Conservation (phyloP, 2,329 filamentous ascomycete species). For the Fusarium beomiforme region DNA sequence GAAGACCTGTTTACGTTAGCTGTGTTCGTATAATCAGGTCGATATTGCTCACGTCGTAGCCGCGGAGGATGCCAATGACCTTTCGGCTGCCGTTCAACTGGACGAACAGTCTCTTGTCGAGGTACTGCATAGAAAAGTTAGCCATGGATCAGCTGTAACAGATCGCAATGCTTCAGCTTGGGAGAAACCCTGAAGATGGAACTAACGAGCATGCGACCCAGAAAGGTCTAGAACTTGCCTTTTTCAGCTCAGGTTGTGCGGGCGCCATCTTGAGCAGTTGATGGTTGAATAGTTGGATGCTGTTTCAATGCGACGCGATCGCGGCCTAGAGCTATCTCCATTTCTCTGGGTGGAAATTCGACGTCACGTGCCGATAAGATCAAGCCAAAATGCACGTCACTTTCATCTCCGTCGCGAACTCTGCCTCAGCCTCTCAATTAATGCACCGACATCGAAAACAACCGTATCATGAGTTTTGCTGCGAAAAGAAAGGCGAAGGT, state of each 20-base stretch:
- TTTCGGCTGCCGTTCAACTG: conserved; percentile 98
- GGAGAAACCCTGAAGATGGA: too few species aligned
- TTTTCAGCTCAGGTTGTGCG: conserved; percentile 98
- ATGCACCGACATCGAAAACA: conserved; percentile 16
- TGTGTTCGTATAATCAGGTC: too few species aligned
- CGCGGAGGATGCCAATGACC: conserved; percentile 91
- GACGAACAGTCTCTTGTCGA: conserved; percentile 98
- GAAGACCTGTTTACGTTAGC: conserved; percentile 75
- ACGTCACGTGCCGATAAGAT: conserved; percentile 63
- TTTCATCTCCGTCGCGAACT: conserved; percentile 22
- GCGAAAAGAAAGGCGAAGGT: conserved; percentile 77
- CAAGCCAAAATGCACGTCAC: conserved; percentile 37
- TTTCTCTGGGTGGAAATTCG: conserved; percentile 40
- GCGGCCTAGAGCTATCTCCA: conserved; percentile 36
- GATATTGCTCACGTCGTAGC: conserved; percentile 82
- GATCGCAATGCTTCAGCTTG: background rate
- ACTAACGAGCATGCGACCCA: background rate
- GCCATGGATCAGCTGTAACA: conserved; percentile 4
- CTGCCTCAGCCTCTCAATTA: background rate
- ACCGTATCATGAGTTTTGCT: conserved; percentile 62
- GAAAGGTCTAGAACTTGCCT: conserved; percentile 66
- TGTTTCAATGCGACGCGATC: conserved; percentile 44
- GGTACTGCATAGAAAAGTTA: conserved; percentile 73
- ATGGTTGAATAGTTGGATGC: conserved; percentile 38
- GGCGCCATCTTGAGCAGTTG: conserved; percentile 81